Percentiles rank a stretch among this genome's conserved stretches.
phyloP scores from a whole-genome alignment of 306 rosid species.

The Citrullus amarus region DNA sequence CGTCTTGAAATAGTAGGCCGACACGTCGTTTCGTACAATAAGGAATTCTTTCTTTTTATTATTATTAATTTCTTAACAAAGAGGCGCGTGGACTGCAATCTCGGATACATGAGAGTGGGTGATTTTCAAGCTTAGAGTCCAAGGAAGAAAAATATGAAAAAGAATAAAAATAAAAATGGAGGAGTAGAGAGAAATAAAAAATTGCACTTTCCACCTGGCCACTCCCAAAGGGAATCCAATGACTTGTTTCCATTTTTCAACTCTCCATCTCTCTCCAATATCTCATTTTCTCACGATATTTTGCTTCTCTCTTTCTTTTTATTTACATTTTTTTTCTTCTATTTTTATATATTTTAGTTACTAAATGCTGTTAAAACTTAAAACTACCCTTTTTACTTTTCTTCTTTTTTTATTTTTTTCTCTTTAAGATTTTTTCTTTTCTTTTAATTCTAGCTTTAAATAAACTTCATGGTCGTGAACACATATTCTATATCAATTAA shows the following conservation, averaged over 20 bases:
- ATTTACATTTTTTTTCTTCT: too few relatives aligned
- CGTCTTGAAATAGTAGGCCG: neutral
- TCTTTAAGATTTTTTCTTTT: too few relatives aligned
- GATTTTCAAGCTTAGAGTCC: neutral
- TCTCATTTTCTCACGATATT: neutral
- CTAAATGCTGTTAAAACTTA: too few relatives aligned
- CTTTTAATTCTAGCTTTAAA: too few relatives aligned
- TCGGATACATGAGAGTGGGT: neutral
- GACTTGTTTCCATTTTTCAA: conserved; percentile 5
- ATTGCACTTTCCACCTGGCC: conserved; percentile 8
- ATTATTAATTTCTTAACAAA: neutral
- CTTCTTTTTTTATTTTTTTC: too few relatives aligned
- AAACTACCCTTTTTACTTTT: too few relatives aligned
- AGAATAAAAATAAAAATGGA: neutral
- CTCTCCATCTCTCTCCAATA: neutral
- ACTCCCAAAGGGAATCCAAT: conserved; percentile 12
- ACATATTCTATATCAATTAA: too few relatives aligned
- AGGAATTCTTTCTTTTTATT: too few relatives aligned
- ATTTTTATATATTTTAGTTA: too few relatives aligned
- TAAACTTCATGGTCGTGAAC: too few relatives aligned
- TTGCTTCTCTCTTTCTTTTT: too few relatives aligned
- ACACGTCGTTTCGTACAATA: neutral
- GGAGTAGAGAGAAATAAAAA: neutral
- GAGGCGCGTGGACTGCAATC: neutral
- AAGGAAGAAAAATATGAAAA: neutral